Percentiles rank a stretch among this genome's conserved stretches.
Evolutionary conservation across 495 filamentous ascomycete species (phyloP).

Genomic region (Penicillium bovifimosum): DNA sequence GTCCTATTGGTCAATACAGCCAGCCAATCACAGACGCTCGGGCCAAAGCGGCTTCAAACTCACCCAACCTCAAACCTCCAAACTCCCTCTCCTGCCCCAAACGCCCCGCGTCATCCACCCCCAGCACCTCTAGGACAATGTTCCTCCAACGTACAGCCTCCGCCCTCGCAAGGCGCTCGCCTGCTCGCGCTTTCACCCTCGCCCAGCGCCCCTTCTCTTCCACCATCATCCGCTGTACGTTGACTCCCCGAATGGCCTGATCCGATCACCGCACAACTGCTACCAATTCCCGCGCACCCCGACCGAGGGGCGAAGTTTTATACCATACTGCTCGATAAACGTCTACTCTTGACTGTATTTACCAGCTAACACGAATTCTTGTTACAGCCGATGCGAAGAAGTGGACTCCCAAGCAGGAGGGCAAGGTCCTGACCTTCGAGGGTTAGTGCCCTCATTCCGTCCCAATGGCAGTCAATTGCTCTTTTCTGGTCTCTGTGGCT

Average conservation of each 20-base stretch:
- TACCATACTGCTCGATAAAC: conserved; percentile 7
- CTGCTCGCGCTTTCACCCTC: conserved; percentile 49
- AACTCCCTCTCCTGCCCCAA: conserved; percentile 31
- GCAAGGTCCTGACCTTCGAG: conserved; percentile 44
- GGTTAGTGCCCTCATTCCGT: conserved; percentile 29
- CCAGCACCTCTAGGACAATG: conserved; percentile 51
- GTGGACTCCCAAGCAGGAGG: conserved; percentile 32
- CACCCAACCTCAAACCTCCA: conserved; percentile 39
- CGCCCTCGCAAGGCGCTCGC: conserved; percentile 64
- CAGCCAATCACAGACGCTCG: conserved; percentile 26
- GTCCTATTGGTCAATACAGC: conserved; percentile 6
- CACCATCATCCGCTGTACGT: conserved; percentile 44
- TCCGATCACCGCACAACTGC: conserved; percentile 21
- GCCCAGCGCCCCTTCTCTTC: conserved; percentile 44
- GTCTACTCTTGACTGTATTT: background rate
- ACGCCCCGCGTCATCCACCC: conserved; percentile 20
- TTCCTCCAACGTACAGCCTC: conserved; percentile 77
- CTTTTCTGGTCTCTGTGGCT: background rate
- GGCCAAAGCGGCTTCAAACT: conserved; percentile 47
- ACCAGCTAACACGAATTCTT: conserved; percentile 27
- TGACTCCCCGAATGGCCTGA: conserved; percentile 28
- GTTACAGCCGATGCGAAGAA: conserved; percentile 34
- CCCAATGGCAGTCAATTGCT: conserved; percentile 14
- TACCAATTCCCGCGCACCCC: conserved; percentile 9
- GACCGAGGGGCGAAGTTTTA: conserved; percentile 17